A percentile compares a stretch with the other conserved stretches of the same genome.
Conservation (phyloP, 305 asterid genomes). For the Solanum hybrid region DNA sequence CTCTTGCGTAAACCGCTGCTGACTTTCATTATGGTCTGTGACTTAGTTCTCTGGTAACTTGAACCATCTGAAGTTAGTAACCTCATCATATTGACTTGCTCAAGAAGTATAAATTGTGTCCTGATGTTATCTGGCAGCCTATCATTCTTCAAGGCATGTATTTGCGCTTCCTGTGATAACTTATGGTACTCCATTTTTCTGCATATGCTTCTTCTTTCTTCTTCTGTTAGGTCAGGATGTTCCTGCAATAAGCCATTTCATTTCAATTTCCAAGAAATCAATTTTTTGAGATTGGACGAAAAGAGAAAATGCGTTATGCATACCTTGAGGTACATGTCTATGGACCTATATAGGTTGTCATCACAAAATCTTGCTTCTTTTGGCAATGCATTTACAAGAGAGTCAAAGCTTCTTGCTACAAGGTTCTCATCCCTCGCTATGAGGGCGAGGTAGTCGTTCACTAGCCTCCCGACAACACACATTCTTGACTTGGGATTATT, state of each 20-base stretch:
- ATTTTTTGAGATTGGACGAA: background rate
- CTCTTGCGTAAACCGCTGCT: background rate
- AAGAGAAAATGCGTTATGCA: background rate
- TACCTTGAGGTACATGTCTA: constrained; percentile 22
- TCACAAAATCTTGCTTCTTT: constrained; percentile 10
- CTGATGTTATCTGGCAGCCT: constrained; percentile 15
- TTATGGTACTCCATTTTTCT: constrained; percentile 18
- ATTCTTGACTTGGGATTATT: constrained; percentile 5
- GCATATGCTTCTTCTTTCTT: constrained; percentile 18
- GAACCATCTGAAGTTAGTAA: constrained; percentile 15
- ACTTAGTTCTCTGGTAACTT: constrained; percentile 10
- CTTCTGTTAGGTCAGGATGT: constrained; percentile 21
- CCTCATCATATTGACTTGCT: constrained; percentile 19
- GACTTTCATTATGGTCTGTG: constrained; percentile 8
- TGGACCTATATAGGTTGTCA: constrained; percentile 24
- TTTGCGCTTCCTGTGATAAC: constrained; percentile 19
- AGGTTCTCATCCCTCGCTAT: constrained; percentile 13
- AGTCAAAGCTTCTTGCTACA: constrained; percentile 14
- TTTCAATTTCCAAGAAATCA: background rate
- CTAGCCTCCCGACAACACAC: constrained; percentile 13
- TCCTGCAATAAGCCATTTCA: constrained; percentile 11
- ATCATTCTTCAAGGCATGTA: constrained; percentile 17
- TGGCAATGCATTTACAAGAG: constrained; percentile 18
- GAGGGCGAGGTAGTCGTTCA: constrained; percentile 16
- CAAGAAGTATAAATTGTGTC: constrained; percentile 19